Percentiles rank a stretch among this genome's conserved stretches.
phyloP scores from a whole-genome alignment of 371 early-diverging fungal species.

The Mortierella sp. region DNA sequence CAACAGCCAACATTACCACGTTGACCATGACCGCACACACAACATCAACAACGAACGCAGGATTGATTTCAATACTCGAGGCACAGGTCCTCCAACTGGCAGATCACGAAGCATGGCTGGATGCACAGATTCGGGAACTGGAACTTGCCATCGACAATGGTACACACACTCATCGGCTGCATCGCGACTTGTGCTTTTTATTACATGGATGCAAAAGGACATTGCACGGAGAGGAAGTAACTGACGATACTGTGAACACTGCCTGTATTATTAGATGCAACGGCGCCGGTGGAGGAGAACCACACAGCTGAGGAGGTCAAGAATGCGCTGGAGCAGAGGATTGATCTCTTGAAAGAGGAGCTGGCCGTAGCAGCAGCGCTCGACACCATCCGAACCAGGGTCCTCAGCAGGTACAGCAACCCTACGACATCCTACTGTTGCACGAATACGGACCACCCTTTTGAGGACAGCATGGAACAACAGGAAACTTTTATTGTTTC shows the following conservation, averaged over 20 bases:
- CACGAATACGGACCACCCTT: background rate
- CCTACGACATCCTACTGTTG: background rate
- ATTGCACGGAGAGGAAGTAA: no score
- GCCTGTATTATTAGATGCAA: background rate
- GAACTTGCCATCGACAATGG: constrained; percentile 34
- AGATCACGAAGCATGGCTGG: constrained; percentile 54
- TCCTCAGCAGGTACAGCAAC: constrained; percentile 23
- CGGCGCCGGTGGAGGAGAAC: background rate
- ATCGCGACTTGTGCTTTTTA: no score
- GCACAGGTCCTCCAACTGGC: constrained; percentile 38
- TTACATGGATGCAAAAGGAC: no score
- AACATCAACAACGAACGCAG: constrained; percentile 2
- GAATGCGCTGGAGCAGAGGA: constrained; percentile 13
- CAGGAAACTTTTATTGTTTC: no score
- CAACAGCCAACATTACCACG: constrained; percentile 3
- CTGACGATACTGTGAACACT: background rate
- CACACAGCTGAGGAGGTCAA: constrained; percentile 13
- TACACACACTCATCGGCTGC: no score
- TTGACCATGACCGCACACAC: constrained; percentile 14
- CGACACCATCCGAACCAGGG: constrained; percentile 28
- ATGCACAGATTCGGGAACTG: constrained; percentile 49
- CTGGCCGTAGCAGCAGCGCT: constrained; percentile 20
- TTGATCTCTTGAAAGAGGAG: constrained; percentile 45
- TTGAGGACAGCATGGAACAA: background rate
- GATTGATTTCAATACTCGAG: constrained; percentile 31